These are phyloP conservation scores for Tremella yokohamensis DNA, from an alignment of 768 basidiomycete species.

Conservation along the genomic window DNA sequence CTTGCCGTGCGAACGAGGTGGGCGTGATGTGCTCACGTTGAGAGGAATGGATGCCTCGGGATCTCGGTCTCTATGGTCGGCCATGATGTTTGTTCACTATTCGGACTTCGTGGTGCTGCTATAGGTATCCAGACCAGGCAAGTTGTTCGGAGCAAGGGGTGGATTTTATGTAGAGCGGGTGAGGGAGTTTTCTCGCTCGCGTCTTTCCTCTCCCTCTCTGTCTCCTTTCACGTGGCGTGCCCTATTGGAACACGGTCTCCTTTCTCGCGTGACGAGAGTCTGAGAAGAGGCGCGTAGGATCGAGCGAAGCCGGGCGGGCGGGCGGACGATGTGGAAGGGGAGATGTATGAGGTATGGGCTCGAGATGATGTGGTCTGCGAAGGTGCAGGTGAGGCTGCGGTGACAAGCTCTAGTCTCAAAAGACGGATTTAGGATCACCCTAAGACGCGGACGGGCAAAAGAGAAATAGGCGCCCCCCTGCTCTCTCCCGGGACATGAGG, in stretches of 20 bases:
- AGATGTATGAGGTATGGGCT: too few species aligned
- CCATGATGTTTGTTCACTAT: not conserved
- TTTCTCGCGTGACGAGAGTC: not conserved
- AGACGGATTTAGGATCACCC: not conserved
- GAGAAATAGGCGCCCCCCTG: too few species aligned
- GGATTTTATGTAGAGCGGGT: too few species aligned
- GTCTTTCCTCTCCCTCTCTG: not conserved
- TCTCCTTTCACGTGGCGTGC: not conserved
- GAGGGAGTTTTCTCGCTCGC: too few species aligned
- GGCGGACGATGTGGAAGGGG: too few species aligned
- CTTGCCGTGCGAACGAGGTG: not conserved
- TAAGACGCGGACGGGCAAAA: too few species aligned
- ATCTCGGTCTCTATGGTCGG: conserved; percentile 25
- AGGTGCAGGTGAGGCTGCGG: not conserved
- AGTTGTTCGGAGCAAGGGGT: too few species aligned
- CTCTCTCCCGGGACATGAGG: too few species aligned
- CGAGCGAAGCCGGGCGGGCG: too few species aligned
- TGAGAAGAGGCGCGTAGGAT: not conserved
- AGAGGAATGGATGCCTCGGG: conserved; percentile 39
- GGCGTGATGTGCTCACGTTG: conserved; percentile 21
- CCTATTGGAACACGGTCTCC: not conserved
- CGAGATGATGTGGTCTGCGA: not conserved
- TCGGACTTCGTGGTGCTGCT: not conserved
- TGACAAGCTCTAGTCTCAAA: not conserved
- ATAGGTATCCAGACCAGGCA: not conserved